Base-by-base conservation (phyloP, 495 filamentous ascomycete species). In the Penicilliopsis zonata region DNA sequence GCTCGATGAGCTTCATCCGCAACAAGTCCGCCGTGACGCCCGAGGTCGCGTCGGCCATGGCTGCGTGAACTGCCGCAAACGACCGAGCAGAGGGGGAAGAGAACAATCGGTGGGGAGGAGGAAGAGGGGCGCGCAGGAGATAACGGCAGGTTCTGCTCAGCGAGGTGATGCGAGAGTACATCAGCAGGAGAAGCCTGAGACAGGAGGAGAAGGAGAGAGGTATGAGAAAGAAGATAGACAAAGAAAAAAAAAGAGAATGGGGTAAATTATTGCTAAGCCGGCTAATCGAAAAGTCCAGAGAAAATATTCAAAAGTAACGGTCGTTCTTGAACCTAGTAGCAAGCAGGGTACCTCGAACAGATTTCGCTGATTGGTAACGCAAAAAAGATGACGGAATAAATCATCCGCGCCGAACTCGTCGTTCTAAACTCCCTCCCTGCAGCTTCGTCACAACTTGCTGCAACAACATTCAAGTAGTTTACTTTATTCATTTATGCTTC, bases 21-120 rank as follows among this genome's bases (percentile, higher is more conserved):
- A 98, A 59, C 24, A 67, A 69, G 18, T 68, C 73, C 20, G 78
- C 67, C 13, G 86, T 86, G 30, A 94, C 72, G 20, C 76, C 65
- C 5, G 67, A 58, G 33, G 69, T 58, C 55, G 76, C 71, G 34
- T 61, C 55, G 13, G 59, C 58, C 67, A 65, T 69, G 35, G 50
- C 58, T 36, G 53, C 52, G 50, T 59, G 46, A 19, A 60, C 35
- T 30, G 57, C 56, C 16, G 53, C 45, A 44, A 55, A 52, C 5
- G 59, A 54, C 37, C 58, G 54, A 21, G 58, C 52, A 30, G 61
- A 53, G 27, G 62, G 36, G 13, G 58, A 59, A 28, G 57, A 61
- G 22, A 46, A 48, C 30, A 44, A 53, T 38, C 51, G 48, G 42
- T 30, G 26, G 1, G 20, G 32, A 13, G 34, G 46, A 31, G 35